Evolutionary conservation across 139 green algal genomes (phyloP).

Genomic region (Coccomyxa sp.): DNA sequence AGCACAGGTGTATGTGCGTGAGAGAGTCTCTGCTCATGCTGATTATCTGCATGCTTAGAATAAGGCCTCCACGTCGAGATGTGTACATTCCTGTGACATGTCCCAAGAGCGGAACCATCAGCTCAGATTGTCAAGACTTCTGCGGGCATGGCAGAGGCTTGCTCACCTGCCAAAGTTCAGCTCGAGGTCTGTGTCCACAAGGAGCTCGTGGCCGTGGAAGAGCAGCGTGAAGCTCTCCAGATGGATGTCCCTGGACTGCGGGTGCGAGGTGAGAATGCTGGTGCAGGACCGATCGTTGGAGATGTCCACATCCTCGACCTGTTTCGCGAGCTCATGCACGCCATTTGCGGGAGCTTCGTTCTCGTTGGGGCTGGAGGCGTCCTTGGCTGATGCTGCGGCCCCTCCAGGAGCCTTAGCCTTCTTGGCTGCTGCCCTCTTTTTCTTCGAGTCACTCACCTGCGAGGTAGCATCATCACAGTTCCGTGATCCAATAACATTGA

Average conservation of each 20-base stretch:
- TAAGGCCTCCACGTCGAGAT: too few relatives aligned
- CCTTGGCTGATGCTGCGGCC: not conserved
- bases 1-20: too few relatives aligned
- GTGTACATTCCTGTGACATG: too few relatives aligned
- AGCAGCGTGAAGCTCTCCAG: constrained; percentile 76
- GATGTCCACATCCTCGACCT: constrained; percentile 15
- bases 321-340: constrained; percentile 4
- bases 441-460: constrained; percentile 54
- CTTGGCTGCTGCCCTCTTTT: constrained; percentile 48
- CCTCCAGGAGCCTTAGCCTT: constrained; percentile 12
- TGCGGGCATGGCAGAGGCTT: too few relatives aligned
- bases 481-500: too few relatives aligned
- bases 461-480: not conserved
- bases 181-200: constrained; percentile 68
- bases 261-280: constrained; percentile 70
- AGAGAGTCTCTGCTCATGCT: too few relatives aligned
- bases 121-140: too few relatives aligned
- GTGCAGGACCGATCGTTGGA: constrained; percentile 54
- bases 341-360: not conserved
- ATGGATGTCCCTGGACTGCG: constrained; percentile 74
- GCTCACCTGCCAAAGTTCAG: constrained; percentile 48
- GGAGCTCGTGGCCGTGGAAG: constrained; percentile 80
- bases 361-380: not conserved
- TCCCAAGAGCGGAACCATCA: too few relatives aligned
- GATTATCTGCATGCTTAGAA: too few relatives aligned